A percentile compares a stretch with the other conserved stretches of the same genome.
phyloP scores from a whole-genome alignment of 441 rosid genomes.

The Adansonia gregorii region DNA sequence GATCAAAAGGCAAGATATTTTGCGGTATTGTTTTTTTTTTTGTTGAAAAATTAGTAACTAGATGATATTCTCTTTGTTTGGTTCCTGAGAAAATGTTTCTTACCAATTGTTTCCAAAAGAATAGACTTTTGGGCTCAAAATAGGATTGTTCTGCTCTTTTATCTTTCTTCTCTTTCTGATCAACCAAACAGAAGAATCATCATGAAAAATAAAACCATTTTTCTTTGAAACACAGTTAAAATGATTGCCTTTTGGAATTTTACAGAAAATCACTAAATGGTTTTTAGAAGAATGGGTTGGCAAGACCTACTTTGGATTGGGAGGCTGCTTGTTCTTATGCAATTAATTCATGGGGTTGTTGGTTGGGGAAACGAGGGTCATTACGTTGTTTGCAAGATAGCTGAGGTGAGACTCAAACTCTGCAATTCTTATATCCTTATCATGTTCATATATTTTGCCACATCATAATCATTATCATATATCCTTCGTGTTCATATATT shows the following conservation, averaged over 20 bases:
- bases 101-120: not conserved
- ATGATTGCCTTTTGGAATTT: not conserved
- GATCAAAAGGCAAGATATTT: not conserved
- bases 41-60: not conserved
- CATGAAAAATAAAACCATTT: not conserved
- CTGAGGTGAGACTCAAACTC: slow-evolving; percentile 57
- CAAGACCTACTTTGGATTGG: slow-evolving; percentile 43
- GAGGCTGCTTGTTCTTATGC: slow-evolving; percentile 54
- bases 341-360: slow-evolving; percentile 54
- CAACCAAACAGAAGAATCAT: not conserved
- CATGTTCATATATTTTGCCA: too few species aligned
- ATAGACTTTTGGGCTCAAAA: not conserved
- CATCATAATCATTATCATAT: too few species aligned
- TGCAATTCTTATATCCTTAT: too few species aligned
- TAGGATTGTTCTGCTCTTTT: not conserved
- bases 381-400: slow-evolving; percentile 76
- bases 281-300: slow-evolving; percentile 31
- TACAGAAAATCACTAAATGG: not conserved
- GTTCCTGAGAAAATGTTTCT: slow-evolving; percentile 10
- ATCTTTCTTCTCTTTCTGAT: not conserved
- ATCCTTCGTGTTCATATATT: too few species aligned
- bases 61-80: not conserved
- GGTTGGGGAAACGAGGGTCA: slow-evolving; percentile 95
- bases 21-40: not conserved
- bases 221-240: not conserved